Conservation (phyloP, 768 basidiomycete species). For the Boletus subcaerulescens region DNA sequence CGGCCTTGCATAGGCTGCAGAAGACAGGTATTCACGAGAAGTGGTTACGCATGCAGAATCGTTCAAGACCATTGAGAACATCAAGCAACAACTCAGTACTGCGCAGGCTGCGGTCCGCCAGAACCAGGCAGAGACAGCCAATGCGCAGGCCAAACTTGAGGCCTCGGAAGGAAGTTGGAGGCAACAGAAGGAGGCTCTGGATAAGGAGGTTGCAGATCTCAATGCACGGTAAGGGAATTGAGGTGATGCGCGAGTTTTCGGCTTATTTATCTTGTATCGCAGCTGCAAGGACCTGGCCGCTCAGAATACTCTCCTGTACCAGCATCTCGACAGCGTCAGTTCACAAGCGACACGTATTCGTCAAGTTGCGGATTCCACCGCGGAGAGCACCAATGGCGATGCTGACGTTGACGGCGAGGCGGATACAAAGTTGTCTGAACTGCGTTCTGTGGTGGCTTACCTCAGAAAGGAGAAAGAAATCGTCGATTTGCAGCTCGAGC, state of each 20-base stretch:
- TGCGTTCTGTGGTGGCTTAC: slow-evolving; percentile 77
- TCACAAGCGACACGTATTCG: slow-evolving; percentile 80
- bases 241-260: not conserved
- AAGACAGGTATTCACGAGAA: slow-evolving; percentile 77
- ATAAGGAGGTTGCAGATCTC: slow-evolving; percentile 75
- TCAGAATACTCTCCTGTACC: slow-evolving; percentile 76
- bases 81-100: slow-evolving; percentile 60
- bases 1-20: slow-evolving; percentile 50
- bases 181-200: slow-evolving; percentile 70
- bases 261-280: not conserved
- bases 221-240: slow-evolving; percentile 53
- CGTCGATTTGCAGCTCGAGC: slow-evolving; percentile 81
- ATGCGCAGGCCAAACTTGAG: slow-evolving; percentile 67
- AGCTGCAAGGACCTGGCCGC: slow-evolving; percentile 72
- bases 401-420: slow-evolving; percentile 46
- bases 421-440: slow-evolving; percentile 66
- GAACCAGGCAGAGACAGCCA: slow-evolving; percentile 60
- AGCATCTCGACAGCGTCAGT: slow-evolving; percentile 82
- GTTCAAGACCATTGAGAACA: slow-evolving; percentile 63
- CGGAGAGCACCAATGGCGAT: slow-evolving; percentile 39
- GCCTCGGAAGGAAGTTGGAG: slow-evolving; percentile 79
- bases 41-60: slow-evolving; percentile 84
- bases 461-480: slow-evolving; percentile 91
- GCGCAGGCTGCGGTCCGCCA: slow-evolving; percentile 57
- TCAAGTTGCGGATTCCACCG: slow-evolving; percentile 58